Percentiles rank a stretch among this genome's conserved stretches.
Evolutionary conservation across 2,329 filamentous ascomycete species (phyloP).

Genomic region (Nemania serpens): DNA sequence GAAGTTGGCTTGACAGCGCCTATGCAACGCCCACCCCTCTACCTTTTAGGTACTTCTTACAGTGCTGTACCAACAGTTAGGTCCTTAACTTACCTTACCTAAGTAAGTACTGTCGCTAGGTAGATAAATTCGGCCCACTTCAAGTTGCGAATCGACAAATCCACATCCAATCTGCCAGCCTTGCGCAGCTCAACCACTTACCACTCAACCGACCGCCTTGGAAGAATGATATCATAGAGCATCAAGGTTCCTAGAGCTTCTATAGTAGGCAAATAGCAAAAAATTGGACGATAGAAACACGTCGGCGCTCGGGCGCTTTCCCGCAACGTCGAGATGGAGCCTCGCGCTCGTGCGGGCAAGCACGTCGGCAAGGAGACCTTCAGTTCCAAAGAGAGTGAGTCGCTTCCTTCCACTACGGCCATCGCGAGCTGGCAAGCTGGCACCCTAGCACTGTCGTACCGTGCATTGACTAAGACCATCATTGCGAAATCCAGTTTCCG

Average conservation of each 20-base stretch:
- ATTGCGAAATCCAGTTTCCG: constrained; percentile 60
- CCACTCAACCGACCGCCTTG: neutral
- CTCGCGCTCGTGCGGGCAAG: constrained; percentile 75
- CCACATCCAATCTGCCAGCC: no score
- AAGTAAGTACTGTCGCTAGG: no score
- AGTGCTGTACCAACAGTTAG: no score
- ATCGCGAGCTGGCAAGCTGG: neutral
- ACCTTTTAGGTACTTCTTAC: no score
- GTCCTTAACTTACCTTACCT: no score
- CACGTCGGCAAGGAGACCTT: constrained; percentile 87
- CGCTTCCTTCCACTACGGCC: neutral
- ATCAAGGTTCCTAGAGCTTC: neutral
- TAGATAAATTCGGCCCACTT: no score
- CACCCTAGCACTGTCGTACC: neutral
- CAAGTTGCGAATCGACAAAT: no score
- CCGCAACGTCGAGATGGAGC: constrained; percentile 61
- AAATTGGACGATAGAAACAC: neutral
- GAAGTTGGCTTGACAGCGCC: no score
- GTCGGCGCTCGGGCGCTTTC: neutral
- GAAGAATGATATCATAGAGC: neutral
- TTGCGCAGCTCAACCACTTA: neutral
- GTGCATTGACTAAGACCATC: constrained; percentile 19
- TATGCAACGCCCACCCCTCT: no score
- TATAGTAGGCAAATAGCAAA: neutral
- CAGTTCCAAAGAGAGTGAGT: constrained; percentile 69